A percentile compares a stretch with the other conserved stretches of the same genome.
phyloP scores from a whole-genome alignment of 768 basidiomycete species.

The Lyophyllum semitale region DNA sequence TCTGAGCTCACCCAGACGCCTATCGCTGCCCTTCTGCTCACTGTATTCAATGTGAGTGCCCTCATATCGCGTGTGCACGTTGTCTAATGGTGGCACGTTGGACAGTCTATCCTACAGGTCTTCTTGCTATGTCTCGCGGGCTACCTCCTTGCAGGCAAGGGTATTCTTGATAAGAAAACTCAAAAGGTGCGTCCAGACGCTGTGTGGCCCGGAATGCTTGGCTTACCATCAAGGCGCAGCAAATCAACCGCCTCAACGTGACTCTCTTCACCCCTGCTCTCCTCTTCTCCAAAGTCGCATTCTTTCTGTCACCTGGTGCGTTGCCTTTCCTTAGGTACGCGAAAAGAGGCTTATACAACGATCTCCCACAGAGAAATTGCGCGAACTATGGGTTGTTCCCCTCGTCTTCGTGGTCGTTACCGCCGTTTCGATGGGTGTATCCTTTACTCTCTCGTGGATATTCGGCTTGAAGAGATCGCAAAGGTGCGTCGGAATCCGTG shows the following conservation, averaged over 20 bases:
- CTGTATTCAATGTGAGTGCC: conserved; percentile 56
- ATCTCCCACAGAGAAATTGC: conserved; percentile 58
- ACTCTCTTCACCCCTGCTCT: conserved; percentile 88
- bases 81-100: neutral
- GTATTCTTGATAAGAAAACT: conserved; percentile 85
- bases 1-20: conserved; percentile 23
- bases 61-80: neutral
- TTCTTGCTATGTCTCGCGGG: conserved; percentile 85
- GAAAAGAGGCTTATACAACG: neutral
- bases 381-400: conserved; percentile 84
- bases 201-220: neutral
- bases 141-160: conserved; percentile 74
- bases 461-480: conserved; percentile 77
- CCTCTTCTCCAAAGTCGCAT: conserved; percentile 94
- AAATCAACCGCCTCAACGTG: conserved; percentile 81
- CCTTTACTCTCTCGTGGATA: conserved; percentile 60
- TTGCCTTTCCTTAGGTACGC: neutral
- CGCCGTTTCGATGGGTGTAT: conserved; percentile 65
- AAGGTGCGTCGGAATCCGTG: conserved; percentile 46
- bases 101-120: conserved; percentile 86
- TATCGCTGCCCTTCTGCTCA: conserved; percentile 48
- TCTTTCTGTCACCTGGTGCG: conserved; percentile 80
- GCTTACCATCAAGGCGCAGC: conserved; percentile 35
- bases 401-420: conserved; percentile 85
- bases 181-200: conserved; percentile 69